phyloP scores from a whole-genome alignment of 192 early-diverging fungal genomes.

The Entophlyctis helioformis region DNA sequence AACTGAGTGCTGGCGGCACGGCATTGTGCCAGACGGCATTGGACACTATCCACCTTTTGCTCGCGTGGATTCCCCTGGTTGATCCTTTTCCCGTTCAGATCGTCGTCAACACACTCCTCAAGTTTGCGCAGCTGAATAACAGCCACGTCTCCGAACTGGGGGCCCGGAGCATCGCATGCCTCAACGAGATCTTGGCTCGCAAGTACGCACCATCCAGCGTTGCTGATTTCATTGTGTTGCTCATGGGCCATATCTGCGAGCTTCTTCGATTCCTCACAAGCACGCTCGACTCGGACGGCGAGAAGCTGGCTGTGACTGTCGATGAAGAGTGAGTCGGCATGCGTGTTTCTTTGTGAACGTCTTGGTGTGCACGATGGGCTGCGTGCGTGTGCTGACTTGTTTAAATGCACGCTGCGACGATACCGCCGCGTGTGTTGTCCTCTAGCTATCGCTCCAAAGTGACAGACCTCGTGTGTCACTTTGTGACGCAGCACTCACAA shows the following conservation, averaged over 20 bases:
- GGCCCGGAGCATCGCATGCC: background rate
- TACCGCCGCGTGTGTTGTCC: background rate
- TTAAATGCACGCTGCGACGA: background rate
- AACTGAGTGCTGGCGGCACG: background rate
- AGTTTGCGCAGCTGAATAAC: constrained; percentile 4
- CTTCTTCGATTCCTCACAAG: constrained; percentile 1
- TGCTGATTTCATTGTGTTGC: background rate
- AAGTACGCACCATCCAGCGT: background rate
- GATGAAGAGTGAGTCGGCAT: constrained; percentile 4
- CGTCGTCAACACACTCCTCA: background rate
- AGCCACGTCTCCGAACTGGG: background rate
- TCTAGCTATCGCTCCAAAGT: constrained; percentile 7
- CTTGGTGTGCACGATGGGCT: background rate
- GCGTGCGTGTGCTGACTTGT: background rate
- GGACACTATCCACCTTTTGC: background rate
- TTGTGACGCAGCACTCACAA: constrained; percentile 1
- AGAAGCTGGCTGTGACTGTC: background rate
- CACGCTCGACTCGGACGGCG: background rate
- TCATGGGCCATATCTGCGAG: constrained; percentile 1
- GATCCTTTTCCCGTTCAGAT: background rate
- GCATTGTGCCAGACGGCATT: background rate
- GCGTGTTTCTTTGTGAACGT: background rate
- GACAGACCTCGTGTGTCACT: constrained; percentile 5
- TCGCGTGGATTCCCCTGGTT: constrained; percentile 1
- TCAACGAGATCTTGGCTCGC: constrained; percentile 4